phyloP scores from a whole-genome alignment of 352 stramenopile species.

The Pythium biforme region DNA sequence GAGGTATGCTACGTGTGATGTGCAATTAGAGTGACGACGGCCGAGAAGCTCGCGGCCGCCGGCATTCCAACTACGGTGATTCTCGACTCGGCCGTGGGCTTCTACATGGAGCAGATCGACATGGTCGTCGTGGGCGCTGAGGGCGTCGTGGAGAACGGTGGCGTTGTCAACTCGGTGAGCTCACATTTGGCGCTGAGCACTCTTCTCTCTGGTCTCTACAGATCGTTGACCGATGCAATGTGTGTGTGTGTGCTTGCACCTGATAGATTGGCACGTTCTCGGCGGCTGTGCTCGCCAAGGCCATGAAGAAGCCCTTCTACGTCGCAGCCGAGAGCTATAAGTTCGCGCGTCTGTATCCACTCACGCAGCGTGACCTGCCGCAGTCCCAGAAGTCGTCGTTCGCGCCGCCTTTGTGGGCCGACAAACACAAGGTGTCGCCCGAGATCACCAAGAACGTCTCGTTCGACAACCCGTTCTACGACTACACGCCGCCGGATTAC shows the following conservation, averaged over 20 bases:
- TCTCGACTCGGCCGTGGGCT: constrained; percentile 94
- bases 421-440: constrained; percentile 20
- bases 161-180: constrained; percentile 95
- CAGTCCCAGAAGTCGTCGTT: constrained; percentile 64
- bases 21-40: constrained; percentile 46
- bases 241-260: too few species aligned
- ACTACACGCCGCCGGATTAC: constrained; percentile 97
- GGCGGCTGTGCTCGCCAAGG: constrained; percentile 92
- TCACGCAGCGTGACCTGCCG: constrained; percentile 95
- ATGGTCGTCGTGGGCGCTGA: constrained; percentile 96
- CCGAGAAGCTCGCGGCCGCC: constrained; percentile 74
- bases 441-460: constrained; percentile 56
- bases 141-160: constrained; percentile 97
- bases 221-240: background rate
- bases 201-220: too few species aligned
- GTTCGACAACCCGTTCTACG: constrained; percentile 90
- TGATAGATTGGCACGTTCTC: constrained; percentile 93
- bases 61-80: constrained; percentile 96
- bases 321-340: constrained; percentile 98
- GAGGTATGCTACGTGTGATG: too few species aligned
- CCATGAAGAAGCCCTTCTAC: constrained; percentile 97
- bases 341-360: constrained; percentile 97
- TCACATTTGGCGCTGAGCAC: too few species aligned
- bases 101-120: constrained; percentile 96
- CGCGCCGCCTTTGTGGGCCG: constrained; percentile 17